phyloP scores from a whole-genome alignment of 163 green algal genomes.

The Chloromonas sp. region DNA sequence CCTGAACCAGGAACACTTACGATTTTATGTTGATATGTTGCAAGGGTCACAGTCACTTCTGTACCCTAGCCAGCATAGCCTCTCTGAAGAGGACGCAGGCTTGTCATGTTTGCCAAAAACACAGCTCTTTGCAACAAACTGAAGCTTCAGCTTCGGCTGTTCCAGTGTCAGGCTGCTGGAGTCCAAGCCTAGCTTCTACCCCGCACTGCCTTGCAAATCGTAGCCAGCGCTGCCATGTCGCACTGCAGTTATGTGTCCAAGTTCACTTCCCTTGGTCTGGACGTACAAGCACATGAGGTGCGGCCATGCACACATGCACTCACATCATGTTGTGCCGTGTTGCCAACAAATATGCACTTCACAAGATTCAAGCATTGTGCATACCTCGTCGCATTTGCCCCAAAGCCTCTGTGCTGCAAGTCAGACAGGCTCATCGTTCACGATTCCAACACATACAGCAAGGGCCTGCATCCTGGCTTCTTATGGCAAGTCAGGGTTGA shows the following conservation, averaged over 20 bases:
- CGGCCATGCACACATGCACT: too few relatives aligned
- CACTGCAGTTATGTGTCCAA: conserved; percentile 17
- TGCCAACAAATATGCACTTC: too few relatives aligned
- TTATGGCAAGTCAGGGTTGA: not conserved
- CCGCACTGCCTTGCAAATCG: too few relatives aligned
- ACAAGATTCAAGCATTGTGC: too few relatives aligned
- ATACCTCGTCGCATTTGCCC: too few relatives aligned
- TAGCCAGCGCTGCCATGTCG: too few relatives aligned
- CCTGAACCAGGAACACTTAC: not conserved
- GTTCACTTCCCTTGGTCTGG: conserved; percentile 49
- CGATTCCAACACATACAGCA: not conserved
- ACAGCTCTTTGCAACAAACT: not conserved
- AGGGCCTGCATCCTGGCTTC: not conserved
- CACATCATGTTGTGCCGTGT: too few relatives aligned
- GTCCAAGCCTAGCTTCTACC: too few relatives aligned
- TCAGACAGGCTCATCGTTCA: not conserved
- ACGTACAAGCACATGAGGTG: conserved; percentile 46
- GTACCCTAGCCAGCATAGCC: too few relatives aligned
- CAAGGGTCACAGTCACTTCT: not conserved
- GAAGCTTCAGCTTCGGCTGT: too few relatives aligned
- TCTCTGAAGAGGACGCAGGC: too few relatives aligned
- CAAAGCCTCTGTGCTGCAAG: not conserved
- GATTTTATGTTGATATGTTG: not conserved
- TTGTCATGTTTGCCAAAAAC: not conserved
- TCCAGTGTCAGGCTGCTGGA: too few relatives aligned